Conservation (phyloP, 768 basidiomycete species). For the Austroboletus festivus region DNA sequence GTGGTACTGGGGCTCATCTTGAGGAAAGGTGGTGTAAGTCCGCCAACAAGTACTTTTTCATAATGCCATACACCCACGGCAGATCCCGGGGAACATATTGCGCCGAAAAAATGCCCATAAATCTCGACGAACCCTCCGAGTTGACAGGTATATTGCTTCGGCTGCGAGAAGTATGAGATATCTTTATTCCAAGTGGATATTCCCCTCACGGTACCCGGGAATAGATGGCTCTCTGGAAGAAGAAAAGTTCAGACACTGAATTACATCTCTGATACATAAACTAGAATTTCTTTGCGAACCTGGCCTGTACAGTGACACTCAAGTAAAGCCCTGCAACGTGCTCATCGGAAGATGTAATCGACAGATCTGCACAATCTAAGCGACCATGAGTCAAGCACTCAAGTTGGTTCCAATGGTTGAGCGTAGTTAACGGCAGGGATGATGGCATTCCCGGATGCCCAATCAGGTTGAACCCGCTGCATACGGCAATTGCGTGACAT, state of each 20-base stretch:
- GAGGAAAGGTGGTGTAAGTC: too few species aligned
- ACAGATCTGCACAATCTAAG: conserved; percentile 18
- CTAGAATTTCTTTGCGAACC: too few species aligned
- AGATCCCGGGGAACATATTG: conserved; percentile 6
- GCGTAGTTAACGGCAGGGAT: neutral
- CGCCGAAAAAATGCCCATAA: neutral
- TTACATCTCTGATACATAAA: too few species aligned
- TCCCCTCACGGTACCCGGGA: neutral
- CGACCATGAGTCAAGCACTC: conserved; percentile 4
- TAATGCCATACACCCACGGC: conserved; percentile 9
- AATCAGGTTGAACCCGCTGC: conserved; percentile 5
- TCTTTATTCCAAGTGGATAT: neutral
- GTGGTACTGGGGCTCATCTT: too few species aligned
- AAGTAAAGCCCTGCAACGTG: neutral
- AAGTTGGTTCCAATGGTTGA: conserved; percentile 11
- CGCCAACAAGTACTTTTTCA: too few species aligned
- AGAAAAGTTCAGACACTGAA: neutral
- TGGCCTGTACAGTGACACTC: too few species aligned
- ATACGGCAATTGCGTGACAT: conserved; percentile 5
- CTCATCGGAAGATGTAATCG: conserved; percentile 3
- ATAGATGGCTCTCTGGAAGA: neutral
- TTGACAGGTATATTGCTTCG: neutral
- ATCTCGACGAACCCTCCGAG: neutral
- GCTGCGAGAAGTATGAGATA: conserved; percentile 2
- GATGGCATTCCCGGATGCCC: conserved; percentile 15